Conservation (phyloP, 805 yeast species). For the Kodamaea sagamina region DNA sequence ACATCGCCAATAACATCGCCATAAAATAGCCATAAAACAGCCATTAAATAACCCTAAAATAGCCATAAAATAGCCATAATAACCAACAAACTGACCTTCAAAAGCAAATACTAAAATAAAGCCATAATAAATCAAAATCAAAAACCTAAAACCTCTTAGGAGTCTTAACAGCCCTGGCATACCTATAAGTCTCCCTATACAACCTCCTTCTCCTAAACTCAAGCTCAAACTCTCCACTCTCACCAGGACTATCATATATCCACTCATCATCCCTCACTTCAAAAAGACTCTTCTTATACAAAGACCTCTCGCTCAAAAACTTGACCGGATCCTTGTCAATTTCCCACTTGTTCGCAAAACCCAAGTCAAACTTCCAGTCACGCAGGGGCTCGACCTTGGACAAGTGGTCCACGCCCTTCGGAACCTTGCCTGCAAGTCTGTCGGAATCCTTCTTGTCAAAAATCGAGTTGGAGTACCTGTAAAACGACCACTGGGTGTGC, state of each 20-base stretch:
- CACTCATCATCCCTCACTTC: constrained; percentile 45
- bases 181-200: constrained; percentile 46
- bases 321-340: constrained; percentile 53
- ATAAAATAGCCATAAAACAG: too few species aligned
- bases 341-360: constrained; percentile 59
- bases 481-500: constrained; percentile 61
- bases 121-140: constrained; percentile 1
- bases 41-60: too few species aligned
- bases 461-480: constrained; percentile 53
- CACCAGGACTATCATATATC: constrained; percentile 42
- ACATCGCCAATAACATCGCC: too few species aligned
- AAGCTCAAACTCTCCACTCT: constrained; percentile 37
- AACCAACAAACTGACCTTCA: too few species aligned
- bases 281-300: constrained; percentile 21
- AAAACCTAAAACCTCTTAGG: constrained; percentile 7
- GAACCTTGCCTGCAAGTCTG: constrained; percentile 50
- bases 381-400: constrained; percentile 63
- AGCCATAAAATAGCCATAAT: too few species aligned
- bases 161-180: constrained; percentile 13
- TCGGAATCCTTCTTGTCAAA: constrained; percentile 53
- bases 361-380: constrained; percentile 69
- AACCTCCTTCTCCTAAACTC: constrained; percentile 61
- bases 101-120: too few species aligned
- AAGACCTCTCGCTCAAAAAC: constrained; percentile 54
- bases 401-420: constrained; percentile 61